Base-by-base conservation (phyloP, 306 rosid genomes). In the Clitoria ternatea region DNA sequence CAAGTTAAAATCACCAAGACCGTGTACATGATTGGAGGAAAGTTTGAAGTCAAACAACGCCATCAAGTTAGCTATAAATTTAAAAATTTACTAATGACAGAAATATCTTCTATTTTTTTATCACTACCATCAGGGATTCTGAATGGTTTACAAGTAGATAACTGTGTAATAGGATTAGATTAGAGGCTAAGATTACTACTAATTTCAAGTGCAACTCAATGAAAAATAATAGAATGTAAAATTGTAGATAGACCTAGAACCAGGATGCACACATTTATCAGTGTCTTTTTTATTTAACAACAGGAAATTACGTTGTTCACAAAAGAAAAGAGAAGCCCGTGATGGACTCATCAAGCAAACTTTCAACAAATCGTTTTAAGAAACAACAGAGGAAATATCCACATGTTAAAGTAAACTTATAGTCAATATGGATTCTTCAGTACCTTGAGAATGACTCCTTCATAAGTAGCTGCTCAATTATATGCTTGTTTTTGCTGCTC, bases 391-490 rank as follows among this genome's bases (percentile, higher is more conserved):
- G 24, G 62, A 66, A 53, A 55, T 45, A 36, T 47, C 47, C 74
- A 64, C 47, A 4, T 71, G 44, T 56, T 48, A 61, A n/a, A n/a
- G n/a, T n/a, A n/a, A 76, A 24, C 10, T 22, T 59, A 66, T 13
- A 37, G 39, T 30, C 32, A 12, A 22, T 26, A 36, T n/a, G 44
- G 53, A 75, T 48, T 76, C 36, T 19, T 63, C 15, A 26, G 61
- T 79, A 95, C 99, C 99, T 89, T 5, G 96, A 86, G 86, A 91
- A 95, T 60, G 91, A 86, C 81, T 89, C 96, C 73, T 80, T 85
- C 92, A 77, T 77, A 49, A 95, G 75, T 60, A 89, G 85, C 80
- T 79, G 85, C 73, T 87, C 97, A 62, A 95, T 89, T 56, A 61
- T 17, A 61, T 27, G 73, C 85, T 83, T 91, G 73, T 59, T 83